phyloP scores from a whole-genome alignment of 2,329 filamentous ascomycete species.

The Exophiala sp. region DNA sequence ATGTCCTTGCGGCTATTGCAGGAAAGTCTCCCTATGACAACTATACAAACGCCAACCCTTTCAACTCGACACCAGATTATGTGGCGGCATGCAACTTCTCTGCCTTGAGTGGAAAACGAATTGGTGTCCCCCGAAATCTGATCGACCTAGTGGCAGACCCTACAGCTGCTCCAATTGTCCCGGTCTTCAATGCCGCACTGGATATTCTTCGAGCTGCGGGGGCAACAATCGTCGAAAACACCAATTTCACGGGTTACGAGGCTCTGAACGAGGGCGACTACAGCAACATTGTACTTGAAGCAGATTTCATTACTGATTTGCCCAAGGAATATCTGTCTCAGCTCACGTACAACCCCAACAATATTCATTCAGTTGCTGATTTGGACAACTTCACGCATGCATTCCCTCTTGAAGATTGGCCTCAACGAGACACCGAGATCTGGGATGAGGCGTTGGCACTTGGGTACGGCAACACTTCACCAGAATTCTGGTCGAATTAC shows the following conservation, averaged over 20 bases:
- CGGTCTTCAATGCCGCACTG: slow-evolving; percentile 56
- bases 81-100: slow-evolving; percentile 54
- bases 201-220: slow-evolving; percentile 53
- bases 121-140: slow-evolving; percentile 62
- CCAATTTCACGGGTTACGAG: slow-evolving; percentile 57
- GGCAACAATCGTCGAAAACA: slow-evolving; percentile 57
- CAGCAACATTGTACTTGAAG: slow-evolving; percentile 46
- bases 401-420: slow-evolving; percentile 56
- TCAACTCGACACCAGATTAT: slow-evolving; percentile 55
- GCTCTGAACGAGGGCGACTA: slow-evolving; percentile 31
- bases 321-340: slow-evolving; percentile 54
- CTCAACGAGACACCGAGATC: slow-evolving; percentile 54
- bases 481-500: slow-evolving; percentile 57
- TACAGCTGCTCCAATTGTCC: slow-evolving; percentile 42
- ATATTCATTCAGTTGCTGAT: slow-evolving; percentile 51
- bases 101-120: slow-evolving; percentile 55
- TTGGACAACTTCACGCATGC: slow-evolving; percentile 55
- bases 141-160: slow-evolving; percentile 39
- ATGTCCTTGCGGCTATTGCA: slow-evolving; percentile 57
- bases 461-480: slow-evolving; percentile 59
- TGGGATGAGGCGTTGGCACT: slow-evolving; percentile 54
- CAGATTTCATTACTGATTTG: slow-evolving; percentile 60
- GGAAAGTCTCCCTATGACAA: slow-evolving; percentile 54
- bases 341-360: slow-evolving; percentile 57
- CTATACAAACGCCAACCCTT: slow-evolving; percentile 59